Percentiles rank a stretch among this genome's conserved stretches.
Evolutionary conservation across 164 flowering plant genomes (phyloP).

Genomic region (Vitis rupestris): DNA sequence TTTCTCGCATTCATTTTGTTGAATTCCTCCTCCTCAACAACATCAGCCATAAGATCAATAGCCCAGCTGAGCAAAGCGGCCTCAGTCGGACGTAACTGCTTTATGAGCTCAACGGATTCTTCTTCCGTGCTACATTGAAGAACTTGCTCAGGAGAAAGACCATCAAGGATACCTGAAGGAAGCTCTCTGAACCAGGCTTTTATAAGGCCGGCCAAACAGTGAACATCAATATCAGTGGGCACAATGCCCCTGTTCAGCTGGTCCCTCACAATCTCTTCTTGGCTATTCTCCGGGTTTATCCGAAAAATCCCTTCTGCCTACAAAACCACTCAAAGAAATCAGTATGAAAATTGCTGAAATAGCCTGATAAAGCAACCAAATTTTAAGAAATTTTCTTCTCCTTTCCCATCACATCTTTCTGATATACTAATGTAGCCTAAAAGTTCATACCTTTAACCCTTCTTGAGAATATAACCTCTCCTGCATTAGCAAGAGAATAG

Average conservation of each 20-base stretch:
- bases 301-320: conserved; percentile 98
- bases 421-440: not conserved
- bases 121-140: conserved; percentile 84
- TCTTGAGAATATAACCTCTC: conserved; percentile 79
- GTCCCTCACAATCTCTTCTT: conserved; percentile 86
- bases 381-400: too few relatives aligned
- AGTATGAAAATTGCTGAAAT: not conserved
- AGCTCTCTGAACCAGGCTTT: conserved; percentile 98
- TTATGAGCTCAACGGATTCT: conserved; percentile 70
- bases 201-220: conserved; percentile 91
- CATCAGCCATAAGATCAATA: conserved; percentile 93
- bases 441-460: conserved; percentile 70
- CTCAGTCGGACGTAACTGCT: conserved; percentile 76
- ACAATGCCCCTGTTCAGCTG: conserved; percentile 87
- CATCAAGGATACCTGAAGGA: conserved; percentile 86
- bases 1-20: conserved; percentile 98
- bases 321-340: conserved; percentile 4
- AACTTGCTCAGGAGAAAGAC: conserved; percentile 93
- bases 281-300: conserved; percentile 90
- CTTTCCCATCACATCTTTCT: too few relatives aligned
- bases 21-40: conserved; percentile 83
- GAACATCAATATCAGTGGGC: conserved; percentile 88
- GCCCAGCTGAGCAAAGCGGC: conserved; percentile 89
- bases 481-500: conserved; percentile 88
- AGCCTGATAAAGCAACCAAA: too few relatives aligned